Conservation (phyloP, 2,329 filamentous ascomycete species). For the Calonectria leucothoes region DNA sequence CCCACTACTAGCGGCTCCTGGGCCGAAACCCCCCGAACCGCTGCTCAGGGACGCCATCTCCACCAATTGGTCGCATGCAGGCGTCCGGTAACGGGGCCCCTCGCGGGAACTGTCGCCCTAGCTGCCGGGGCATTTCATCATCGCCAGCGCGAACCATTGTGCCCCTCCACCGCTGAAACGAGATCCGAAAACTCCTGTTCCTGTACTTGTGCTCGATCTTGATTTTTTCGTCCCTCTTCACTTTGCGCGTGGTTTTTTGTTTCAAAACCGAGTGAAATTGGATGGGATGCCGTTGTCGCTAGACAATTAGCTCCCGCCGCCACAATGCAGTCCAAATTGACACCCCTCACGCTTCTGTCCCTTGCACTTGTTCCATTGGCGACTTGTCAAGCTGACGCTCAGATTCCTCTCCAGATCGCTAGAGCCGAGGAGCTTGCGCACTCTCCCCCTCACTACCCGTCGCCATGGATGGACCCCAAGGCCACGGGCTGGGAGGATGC, state of each 20-base stretch:
- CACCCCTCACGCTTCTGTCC: slow-evolving; percentile 16
- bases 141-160: background rate
- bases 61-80: slow-evolving; percentile 14
- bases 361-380: slow-evolving; percentile 18
- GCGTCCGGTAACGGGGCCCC: background rate
- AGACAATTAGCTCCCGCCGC: slow-evolving; percentile 11
- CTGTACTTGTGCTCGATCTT: background rate
- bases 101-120: background rate
- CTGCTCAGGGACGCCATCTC: slow-evolving; percentile 1
- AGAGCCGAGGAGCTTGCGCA: slow-evolving; percentile 44
- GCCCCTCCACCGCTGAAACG: background rate
- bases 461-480: slow-evolving; percentile 84
- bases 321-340: slow-evolving; percentile 29
- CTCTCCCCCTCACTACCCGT: slow-evolving; percentile 79
- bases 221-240: background rate
- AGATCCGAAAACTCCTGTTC: background rate
- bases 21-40: background rate
- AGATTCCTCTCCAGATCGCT: slow-evolving; percentile 32
- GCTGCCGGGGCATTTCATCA: slow-evolving; percentile 3
- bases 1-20: slow-evolving; percentile 3
- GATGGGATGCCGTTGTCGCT: background rate
- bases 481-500: slow-evolving; percentile 80
- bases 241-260: background rate
- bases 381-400: slow-evolving; percentile 35
- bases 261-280: background rate